These are phyloP conservation scores for Phaeophleospora eucalypticola DNA, from an alignment of 2,329 filamentous ascomycete genomes.

Conservation along the genomic window DNA sequence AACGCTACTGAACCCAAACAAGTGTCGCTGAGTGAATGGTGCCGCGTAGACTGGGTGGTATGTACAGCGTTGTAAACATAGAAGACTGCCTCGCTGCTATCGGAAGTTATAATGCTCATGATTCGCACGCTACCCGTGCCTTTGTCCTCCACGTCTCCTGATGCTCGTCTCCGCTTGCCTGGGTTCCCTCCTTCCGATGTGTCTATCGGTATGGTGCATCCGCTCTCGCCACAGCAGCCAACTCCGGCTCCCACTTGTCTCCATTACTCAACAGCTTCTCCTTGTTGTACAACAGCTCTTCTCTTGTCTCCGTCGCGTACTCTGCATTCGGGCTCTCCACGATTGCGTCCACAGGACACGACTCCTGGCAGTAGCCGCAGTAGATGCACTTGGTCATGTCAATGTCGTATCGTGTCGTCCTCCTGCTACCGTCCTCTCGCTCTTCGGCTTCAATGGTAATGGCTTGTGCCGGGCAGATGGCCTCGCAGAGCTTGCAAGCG, in stretches of 20 bases:
- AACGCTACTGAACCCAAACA: too few species aligned
- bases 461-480: slow-evolving; percentile 93
- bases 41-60: too few species aligned
- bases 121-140: neutral
- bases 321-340: slow-evolving; percentile 71
- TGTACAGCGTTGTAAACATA: slow-evolving; percentile 15
- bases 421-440: slow-evolving; percentile 88
- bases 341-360: slow-evolving; percentile 95
- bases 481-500: slow-evolving; percentile 99
- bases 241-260: slow-evolving; percentile 84
- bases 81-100: slow-evolving; percentile 5
- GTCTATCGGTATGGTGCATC: slow-evolving; percentile 67
- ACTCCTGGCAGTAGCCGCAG: slow-evolving; percentile 98
- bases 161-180: too few species aligned
- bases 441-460: slow-evolving; percentile 99
- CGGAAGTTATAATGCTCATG: slow-evolving; percentile 2
- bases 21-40: too few species aligned
- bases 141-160: too few species aligned
- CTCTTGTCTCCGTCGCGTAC: slow-evolving; percentile 73
- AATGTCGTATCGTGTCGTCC: slow-evolving; percentile 97
- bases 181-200: neutral
- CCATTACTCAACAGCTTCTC: slow-evolving; percentile 56
- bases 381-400: slow-evolving; percentile 99
- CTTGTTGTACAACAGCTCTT: slow-evolving; percentile 98
- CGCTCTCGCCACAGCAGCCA: slow-evolving; percentile 85